Base-by-base conservation (phyloP, 768 basidiomycete genomes). In the Russula olivacea region DNA sequence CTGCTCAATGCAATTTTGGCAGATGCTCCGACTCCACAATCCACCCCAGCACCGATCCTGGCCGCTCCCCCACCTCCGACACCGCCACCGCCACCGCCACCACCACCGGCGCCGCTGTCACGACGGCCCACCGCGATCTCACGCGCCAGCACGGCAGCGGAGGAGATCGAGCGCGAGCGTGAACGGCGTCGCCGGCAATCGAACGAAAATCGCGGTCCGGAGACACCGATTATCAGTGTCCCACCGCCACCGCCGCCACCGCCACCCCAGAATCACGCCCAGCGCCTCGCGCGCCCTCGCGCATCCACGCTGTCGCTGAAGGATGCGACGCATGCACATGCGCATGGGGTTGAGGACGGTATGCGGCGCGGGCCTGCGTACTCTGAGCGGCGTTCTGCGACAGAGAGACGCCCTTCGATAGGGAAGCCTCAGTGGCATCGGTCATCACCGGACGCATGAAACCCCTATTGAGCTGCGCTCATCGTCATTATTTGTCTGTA, bases 81-180 rank as follows among this genome's bases (percentile, higher is more conserved):
- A 10, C 50, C 58, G 2, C 54, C 51, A 10, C 50, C 58, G 2
- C 54, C 59, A 1, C 61, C 55, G 2, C 56, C 59, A 0, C 63
- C 58, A 0, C 64, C 61, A 0, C 57, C 53, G 0, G 55, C 60
- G 1, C 52, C 49, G 6, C 52, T 51, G 1, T 48, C 54, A 6
- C 40, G 47, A 2, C 56, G 60, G 38, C 55, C 61, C 9, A 66
- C 17, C 15, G 52, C 48, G 15, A 58, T 68, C 21, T 68, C 67
- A 15, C 67, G 59, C 45, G 67, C 67, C 15, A 68, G 67, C 30
- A 34, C 65, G 1, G 67, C 67, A 21, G 67, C 67, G 47, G 45
- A 63, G 38, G 62, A 54, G 23, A 59, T 64, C 6, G 63, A 64
- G 52, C 67, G 66, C 25, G 66, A 67, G 48, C 66, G 66, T 41